Base-by-base conservation (phyloP, 2,329 filamentous ascomycete genomes). In the Aspergillus unguis region DNA sequence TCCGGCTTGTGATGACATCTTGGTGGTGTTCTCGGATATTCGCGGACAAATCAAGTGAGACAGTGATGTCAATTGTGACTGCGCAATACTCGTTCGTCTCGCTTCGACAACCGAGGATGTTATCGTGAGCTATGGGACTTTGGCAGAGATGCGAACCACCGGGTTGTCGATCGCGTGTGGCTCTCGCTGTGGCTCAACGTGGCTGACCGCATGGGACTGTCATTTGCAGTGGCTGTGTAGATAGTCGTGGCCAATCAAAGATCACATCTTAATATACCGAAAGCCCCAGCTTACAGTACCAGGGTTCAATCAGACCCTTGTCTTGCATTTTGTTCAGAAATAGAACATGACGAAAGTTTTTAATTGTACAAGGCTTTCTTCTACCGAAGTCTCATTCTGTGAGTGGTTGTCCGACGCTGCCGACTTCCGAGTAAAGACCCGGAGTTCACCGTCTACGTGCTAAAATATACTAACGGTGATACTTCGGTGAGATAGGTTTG, bases 1-100 rank as follows among this genome's bases (percentile, higher is more conserved):
- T 56, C 65, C 70, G 28, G 70, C 67, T 48, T 68, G 67, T 51
- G 17, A 17, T 17, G 74, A 71, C 77, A 79, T 80, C 46, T 47
- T 71, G 66, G 58, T 57, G 54, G 32, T 47, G 44, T 28, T 31
- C 25, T 25, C 17, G 38, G 29, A 17, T 29, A n/a, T 8, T 33
- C 23, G 31, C 28, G 40, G 26, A 36, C 11, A 29, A 31, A 1
- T 37, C 7, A 9, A 37, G 47, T 49, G 42, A 43, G 35, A 46
- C 42, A 38, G 35, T 50, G 46, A 53, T 53, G 46, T 52, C 50
- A 52, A 36, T 3, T 6, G 25, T 5, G 26, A 25, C 17, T 9
- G 9, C 29, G 27, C 8, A 9, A 29, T 17, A 23, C 42, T 31
- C 11, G 31, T 25, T 23, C 29, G 35, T 17, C 17, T 48, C 27